Base-by-base conservation (phyloP, 331 rosid genomes). In the Prunus yedoensis region DNA sequence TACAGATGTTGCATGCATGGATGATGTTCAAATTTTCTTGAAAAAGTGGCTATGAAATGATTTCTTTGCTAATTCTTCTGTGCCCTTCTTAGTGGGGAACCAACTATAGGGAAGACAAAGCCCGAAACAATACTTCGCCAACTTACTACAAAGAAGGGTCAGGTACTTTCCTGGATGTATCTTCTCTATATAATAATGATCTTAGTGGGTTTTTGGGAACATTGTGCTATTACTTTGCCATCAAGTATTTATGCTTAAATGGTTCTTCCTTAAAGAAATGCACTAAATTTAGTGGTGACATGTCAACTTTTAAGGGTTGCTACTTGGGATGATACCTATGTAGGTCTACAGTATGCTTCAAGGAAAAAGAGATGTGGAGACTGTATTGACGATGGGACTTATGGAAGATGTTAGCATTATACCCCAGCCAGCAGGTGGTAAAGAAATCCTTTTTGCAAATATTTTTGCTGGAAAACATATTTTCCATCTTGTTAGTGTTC, bases 301-400 rank as follows among this genome's bases (percentile, higher is more conserved):
- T 38, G 43, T 38, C 43, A 38, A 38, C 43, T 38, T 38, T 38
- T 38, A 50, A 27, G 60, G 46, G 17, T 15, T 68, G 60, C 46
- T 23, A 50, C 54, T 68, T 61, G 50, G 57, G 63, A 50, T 79
- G 67, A 80, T 79, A 53, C 53, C 63, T 75, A 60, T 73, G 75
- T 66, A 92, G 99, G 97, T 95, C 71, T 95, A 92, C 86, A 95
- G 99, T 80, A 90, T 92, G 98, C 91, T 88, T 77, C 97, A 95
- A 78, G 99, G 97, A 9, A 95, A 95, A 89, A 91, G 99, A 83
- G 99, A 95, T 61, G 94, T 84, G 75, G 98, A 95, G 76, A 90
- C 99, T 51, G 87, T 92, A 78, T 85, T 84, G 75, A 92, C 98
- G 64, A 95, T 95, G 99, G 99, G n/a, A n/a, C n/a, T n/a, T n/a